Evolutionary conservation across 139 green algal genomes (phyloP), one percentile per base, ranked within the genome.

Genomic region (Coccomyxa sp.): DNA sequence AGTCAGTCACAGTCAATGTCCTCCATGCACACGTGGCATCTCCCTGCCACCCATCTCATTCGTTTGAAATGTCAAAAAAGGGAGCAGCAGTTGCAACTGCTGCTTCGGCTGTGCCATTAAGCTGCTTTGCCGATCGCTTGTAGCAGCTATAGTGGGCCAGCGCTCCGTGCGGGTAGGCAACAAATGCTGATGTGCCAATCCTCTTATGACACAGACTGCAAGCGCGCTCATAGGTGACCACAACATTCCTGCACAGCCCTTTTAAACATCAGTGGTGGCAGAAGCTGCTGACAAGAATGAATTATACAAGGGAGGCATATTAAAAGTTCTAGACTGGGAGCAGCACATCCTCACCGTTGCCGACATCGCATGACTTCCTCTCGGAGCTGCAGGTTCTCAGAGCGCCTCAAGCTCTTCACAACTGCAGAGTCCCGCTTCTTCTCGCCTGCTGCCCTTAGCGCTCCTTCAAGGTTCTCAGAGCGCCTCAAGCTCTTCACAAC

Each of bases 151-250:
- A 96, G 81, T 98, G 95, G 13, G 91, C 90, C 14, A 98, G 86
- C 18, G 79, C 86, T 18, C 87, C 86, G 28, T 91, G 86, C 0
- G 94, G 92, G 82, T 95, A 93, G 14, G 90, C 88, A n/a, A 96
- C 94, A 77, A 95, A 91, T 21, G 94, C 95, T 7, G 90, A 79
- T 13, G 82, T 88, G 51, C 92, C 93, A 18, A 98, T 91, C 16
- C 95, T 86, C 87, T 97, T 97, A 86, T 95, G 91, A 82, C 95
- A 98, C 31, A 98, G 86, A 82, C 77, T 87, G 87, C 95, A 98
- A 4, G 90, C 90, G 7, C 92, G 88, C 85, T 98, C 94, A 32
- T 80, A 85, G 1, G 88, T 94, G 3, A 97, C 85, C 51, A 89
- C 38, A 27, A 97, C 81, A 58, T 80, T 85, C 81, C 88, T 91